Evolutionary conservation across 2,329 filamentous ascomycete species (phyloP).

Genomic region (Diaporthe vaccinii): DNA sequence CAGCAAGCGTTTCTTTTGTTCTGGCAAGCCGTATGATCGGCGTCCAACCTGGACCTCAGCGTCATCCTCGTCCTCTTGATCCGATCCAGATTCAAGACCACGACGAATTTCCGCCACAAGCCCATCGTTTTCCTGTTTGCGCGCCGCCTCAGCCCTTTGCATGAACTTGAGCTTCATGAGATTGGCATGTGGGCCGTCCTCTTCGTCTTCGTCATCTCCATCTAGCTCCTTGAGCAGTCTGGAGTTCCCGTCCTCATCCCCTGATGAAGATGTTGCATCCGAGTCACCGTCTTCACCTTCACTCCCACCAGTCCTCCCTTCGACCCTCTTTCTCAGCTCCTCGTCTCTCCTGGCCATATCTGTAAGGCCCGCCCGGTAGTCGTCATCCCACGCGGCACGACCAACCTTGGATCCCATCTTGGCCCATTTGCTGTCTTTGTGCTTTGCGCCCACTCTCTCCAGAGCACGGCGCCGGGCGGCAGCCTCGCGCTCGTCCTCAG

Average conservation of each 20-base stretch:
- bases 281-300: slow-evolving; percentile 57
- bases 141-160: slow-evolving; percentile 85
- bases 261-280: slow-evolving; percentile 69
- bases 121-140: slow-evolving; percentile 85
- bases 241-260: slow-evolving; percentile 66
- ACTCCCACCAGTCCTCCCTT: slow-evolving; percentile 68
- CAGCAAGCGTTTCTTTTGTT: slow-evolving; percentile 46
- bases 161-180: slow-evolving; percentile 94
- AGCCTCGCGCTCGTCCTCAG: slow-evolving; percentile 74
- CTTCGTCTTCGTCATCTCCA: slow-evolving; percentile 60
- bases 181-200: slow-evolving; percentile 71
- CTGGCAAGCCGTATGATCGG: slow-evolving; percentile 72
- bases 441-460: slow-evolving; percentile 86
- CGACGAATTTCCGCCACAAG: slow-evolving; percentile 77
- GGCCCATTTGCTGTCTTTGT: slow-evolving; percentile 92
- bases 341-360: slow-evolving; percentile 88
- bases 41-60: slow-evolving; percentile 76
- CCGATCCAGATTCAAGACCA: slow-evolving; percentile 76
- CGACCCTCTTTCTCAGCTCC: slow-evolving; percentile 83
- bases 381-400: slow-evolving; percentile 88
- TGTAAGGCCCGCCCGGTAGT: slow-evolving; percentile 80
- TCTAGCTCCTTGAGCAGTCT: slow-evolving; percentile 64
- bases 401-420: slow-evolving; percentile 85
- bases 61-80: slow-evolving; percentile 61
- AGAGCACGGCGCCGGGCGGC: slow-evolving; percentile 82